Percentiles rank a stretch among this genome's conserved stretches.
phyloP scores from a whole-genome alignment of 495 filamentous ascomycete species.

The Xeromyces bisporus region DNA sequence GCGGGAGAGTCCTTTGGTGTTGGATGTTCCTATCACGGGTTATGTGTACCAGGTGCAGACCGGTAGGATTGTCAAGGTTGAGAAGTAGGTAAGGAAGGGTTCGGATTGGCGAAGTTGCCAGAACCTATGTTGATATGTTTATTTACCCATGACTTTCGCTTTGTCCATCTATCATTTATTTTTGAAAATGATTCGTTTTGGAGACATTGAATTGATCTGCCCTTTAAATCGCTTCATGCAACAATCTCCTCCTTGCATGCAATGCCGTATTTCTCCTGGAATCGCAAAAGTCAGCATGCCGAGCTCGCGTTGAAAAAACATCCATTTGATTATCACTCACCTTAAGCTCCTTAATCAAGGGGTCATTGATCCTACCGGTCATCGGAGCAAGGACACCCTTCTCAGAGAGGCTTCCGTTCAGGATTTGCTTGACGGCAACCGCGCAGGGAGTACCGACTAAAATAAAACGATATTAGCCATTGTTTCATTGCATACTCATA shows the following conservation, averaged over 20 bases:
- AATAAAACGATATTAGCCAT: too few species aligned
- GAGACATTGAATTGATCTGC: too few species aligned
- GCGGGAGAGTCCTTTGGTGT: slow-evolving; percentile 40
- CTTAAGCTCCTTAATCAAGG: slow-evolving; percentile 49
- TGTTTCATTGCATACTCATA: too few species aligned
- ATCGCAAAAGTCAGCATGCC: too few species aligned
- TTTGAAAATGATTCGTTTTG: too few species aligned
- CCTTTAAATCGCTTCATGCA: too few species aligned
- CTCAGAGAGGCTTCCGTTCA: slow-evolving; percentile 61
- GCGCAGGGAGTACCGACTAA: slow-evolving; percentile 49
- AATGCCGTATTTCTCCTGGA: slow-evolving; percentile 46
- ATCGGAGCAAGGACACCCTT: slow-evolving; percentile 73
- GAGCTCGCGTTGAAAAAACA: too few species aligned
- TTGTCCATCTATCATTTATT: slow-evolving; percentile 3
- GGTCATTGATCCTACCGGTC: slow-evolving; percentile 48
- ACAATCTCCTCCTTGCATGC: too few species aligned
- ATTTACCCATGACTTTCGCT: neutral
- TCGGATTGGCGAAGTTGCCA: too few species aligned
- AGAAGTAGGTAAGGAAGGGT: too few species aligned
- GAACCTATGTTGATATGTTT: neutral
- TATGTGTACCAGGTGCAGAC: slow-evolving; percentile 73
- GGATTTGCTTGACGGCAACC: slow-evolving; percentile 61
- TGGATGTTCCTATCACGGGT: slow-evolving; percentile 45
- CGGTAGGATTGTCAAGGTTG: slow-evolving; percentile 46
- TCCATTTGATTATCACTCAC: too few species aligned